A percentile compares a stretch with the other conserved stretches of the same genome.
phyloP scores from a whole-genome alignment of 192 early-diverging fungal species.

The Haplosporangium gracile region DNA sequence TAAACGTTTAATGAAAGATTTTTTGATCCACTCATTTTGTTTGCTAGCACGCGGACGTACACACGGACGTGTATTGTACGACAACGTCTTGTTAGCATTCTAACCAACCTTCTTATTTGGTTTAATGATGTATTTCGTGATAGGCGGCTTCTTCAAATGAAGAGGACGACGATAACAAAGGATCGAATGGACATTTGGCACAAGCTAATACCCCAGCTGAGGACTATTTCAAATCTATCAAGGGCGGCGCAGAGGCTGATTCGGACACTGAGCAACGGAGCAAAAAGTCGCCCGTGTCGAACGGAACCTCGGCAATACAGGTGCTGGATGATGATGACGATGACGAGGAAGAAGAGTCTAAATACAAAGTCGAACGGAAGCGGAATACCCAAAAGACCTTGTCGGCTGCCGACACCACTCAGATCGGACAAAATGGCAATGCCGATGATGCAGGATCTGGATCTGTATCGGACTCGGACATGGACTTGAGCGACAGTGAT shows the following conservation, averaged over 20 bases:
- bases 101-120: background rate
- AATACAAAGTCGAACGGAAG: constrained; percentile 40
- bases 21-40: background rate
- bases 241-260: constrained; percentile 16
- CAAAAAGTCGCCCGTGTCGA: background rate
- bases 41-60: background rate
- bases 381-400: background rate
- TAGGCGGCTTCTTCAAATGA: background rate
- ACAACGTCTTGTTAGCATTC: background rate
- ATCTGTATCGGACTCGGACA: constrained; percentile 1
- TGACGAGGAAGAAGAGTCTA: constrained; percentile 32
- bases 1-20: background rate
- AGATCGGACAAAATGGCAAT: background rate
- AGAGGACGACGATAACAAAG: background rate
- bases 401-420: background rate
- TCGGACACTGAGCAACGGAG: constrained; percentile 16
- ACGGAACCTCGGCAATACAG: background rate
- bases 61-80: background rate
- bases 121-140: background rate
- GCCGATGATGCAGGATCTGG: background rate
- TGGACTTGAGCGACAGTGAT: background rate
- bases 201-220: constrained; percentile 14
- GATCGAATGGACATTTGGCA: constrained; percentile 13
- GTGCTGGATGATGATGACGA: background rate
- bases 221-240: constrained; percentile 37